Base-by-base conservation (phyloP, 1,139 yeast species). In the Candida sojae region DNA sequence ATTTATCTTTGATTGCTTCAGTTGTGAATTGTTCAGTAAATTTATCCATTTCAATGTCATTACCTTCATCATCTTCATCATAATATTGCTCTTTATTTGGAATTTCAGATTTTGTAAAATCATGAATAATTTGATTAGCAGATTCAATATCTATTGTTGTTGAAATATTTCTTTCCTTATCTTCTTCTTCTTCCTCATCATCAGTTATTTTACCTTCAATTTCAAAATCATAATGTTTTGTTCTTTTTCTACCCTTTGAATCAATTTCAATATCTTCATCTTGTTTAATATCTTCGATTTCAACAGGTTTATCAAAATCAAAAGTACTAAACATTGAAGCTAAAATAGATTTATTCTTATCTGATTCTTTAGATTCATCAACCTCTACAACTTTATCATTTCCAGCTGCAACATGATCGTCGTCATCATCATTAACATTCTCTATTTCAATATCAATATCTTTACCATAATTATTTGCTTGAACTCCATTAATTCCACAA, bases 261-360 rank as follows among this genome's bases (percentile, higher is more conserved):
- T 83, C 88, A 50, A 70, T 71, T 37, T 76, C 75, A 12, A 82
- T 72, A 5, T 44, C 47, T 11, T 72, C 76, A 26, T 75, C 83
- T 48, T 72, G 59, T 32, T 64, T 71, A n/a, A 72, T 79, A 31
- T 77, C 35, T 5, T 34, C 44, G 7, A 83, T 53, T 7, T 72
- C 81, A 33, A 83, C 61, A 0, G 89, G 87, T 57, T 79, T 80
- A 45, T 84, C 87, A 57, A 86, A 86, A 60, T 86, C 83, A 55
- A 75, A 79, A 13, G 65, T 71, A 1, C 65, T 68, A 48, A 86
- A 69, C 48, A 86, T 64, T 2, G 78, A 71, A 0, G 83, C 82
- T 45, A 86, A 67, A 5, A 85, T 73, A 33, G 77, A 66, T 50
- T 71, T 74, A 51, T 75, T 77, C 48, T 66, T 68, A 13, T 53